Evolutionary conservation across 306 rosid genomes (phyloP).

Genomic region (Glycine latifolia): DNA sequence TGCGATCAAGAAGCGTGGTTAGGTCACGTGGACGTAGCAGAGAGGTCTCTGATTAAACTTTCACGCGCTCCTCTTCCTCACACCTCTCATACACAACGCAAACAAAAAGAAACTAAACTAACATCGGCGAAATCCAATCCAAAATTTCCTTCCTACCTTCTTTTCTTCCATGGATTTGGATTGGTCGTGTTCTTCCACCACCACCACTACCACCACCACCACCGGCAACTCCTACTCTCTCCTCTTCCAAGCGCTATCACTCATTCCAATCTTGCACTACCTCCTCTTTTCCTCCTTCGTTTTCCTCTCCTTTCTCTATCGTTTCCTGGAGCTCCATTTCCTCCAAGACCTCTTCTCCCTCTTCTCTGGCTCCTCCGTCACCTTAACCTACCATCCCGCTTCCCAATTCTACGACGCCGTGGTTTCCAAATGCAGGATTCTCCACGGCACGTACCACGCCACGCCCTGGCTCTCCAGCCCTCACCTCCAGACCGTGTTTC

Average conservation of each 20-base stretch:
- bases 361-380: slow-evolving; percentile 64
- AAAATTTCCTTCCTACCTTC: too few species aligned
- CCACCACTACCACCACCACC: background rate
- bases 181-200: background rate
- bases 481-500: slow-evolving; percentile 81
- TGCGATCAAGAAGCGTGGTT: too few species aligned
- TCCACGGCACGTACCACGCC: slow-evolving; percentile 64
- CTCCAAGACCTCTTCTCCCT: slow-evolving; percentile 62
- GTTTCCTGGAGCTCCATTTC: slow-evolving; percentile 77
- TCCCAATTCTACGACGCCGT: slow-evolving; percentile 67
- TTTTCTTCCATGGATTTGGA: too few species aligned
- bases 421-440: slow-evolving; percentile 82
- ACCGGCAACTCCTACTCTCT: slow-evolving; percentile 46
- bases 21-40: too few species aligned
- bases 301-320: slow-evolving; percentile 55
- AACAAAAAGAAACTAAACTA: too few species aligned
- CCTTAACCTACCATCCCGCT: slow-evolving; percentile 58
- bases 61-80: too few species aligned
- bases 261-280: slow-evolving; percentile 67
- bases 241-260: slow-evolving; percentile 53
- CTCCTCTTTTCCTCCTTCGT: slow-evolving; percentile 39
- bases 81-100: too few species aligned
- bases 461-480: slow-evolving; percentile 94
- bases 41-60: too few species aligned
- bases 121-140: too few species aligned